Evolutionary conservation across 768 basidiomycete genomes (phyloP).

Genomic region (Amanita exitialis): DNA sequence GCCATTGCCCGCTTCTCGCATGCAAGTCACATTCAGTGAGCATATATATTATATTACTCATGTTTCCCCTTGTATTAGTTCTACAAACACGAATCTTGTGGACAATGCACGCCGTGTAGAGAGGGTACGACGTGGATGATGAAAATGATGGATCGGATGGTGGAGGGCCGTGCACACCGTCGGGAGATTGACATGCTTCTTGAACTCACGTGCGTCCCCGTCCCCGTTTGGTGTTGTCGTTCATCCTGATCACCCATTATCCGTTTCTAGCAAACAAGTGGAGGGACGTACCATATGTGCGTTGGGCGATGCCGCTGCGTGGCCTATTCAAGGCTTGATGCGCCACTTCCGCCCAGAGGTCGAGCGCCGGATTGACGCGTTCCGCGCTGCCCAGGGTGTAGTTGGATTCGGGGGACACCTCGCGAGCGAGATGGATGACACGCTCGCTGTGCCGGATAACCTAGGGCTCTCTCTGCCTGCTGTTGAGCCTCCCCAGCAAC

Average conservation of each 20-base stretch:
- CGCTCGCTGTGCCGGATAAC: conserved; percentile 66
- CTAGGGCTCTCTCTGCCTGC: conserved; percentile 39
- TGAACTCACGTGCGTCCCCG: conserved; percentile 68
- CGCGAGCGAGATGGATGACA: conserved; percentile 56
- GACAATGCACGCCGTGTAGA: conserved; percentile 91
- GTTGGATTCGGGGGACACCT: conserved; percentile 86
- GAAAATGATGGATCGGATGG: conserved; percentile 99
- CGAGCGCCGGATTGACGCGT: conserved; percentile 76
- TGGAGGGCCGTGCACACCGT: conserved; percentile 80
- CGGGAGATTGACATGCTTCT: conserved; percentile 98
- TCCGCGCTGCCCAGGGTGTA: conserved; percentile 63
- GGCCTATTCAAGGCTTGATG: conserved; percentile 98
- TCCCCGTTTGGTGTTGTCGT: too few species aligned
- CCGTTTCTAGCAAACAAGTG: conserved; percentile 76
- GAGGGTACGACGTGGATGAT: conserved; percentile 99
- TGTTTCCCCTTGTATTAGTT: too few species aligned
- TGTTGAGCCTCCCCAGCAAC: conserved; percentile 3
- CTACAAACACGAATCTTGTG: conserved; percentile 98
- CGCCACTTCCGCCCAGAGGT: conserved; percentile 96
- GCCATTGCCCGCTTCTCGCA: conserved; percentile 92
- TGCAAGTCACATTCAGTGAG: too few species aligned
- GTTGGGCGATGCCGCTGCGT: conserved; percentile 93
- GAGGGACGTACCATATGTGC: conserved; percentile 97
- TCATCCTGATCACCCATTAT: too few species aligned
- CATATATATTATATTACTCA: too few species aligned